These are phyloP conservation scores for Hypoxylon rubiginosum DNA, from an alignment of 2,329 filamentous ascomycete genomes.

Conservation along the genomic window DNA sequence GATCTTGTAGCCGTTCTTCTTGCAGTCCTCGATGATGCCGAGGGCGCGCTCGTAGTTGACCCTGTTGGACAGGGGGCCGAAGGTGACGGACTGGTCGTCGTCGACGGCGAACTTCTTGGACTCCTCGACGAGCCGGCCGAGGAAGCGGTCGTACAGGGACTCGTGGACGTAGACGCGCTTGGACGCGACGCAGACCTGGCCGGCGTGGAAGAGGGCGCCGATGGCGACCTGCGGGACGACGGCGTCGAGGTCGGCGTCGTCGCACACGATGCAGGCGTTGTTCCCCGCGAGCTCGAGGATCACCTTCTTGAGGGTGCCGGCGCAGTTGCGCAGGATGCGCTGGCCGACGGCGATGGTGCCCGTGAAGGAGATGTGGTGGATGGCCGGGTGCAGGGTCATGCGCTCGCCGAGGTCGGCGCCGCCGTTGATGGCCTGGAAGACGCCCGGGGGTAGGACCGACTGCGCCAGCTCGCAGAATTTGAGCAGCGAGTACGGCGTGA, in stretches of 20 bases:
- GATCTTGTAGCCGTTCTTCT: constrained; percentile 65
- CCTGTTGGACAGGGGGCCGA: constrained; percentile 74
- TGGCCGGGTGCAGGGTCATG: constrained; percentile 66
- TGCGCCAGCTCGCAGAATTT: constrained; percentile 66
- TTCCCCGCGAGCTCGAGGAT: constrained; percentile 70
- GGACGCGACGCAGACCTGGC: constrained; percentile 68
- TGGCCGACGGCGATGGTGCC: constrained; percentile 66
- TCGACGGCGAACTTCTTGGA: constrained; percentile 61
- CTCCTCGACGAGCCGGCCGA: constrained; percentile 57
- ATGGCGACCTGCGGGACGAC: constrained; percentile 60
- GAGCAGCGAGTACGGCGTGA: constrained; percentile 65
- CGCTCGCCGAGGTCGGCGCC: constrained; percentile 66
- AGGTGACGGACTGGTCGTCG: constrained; percentile 55
- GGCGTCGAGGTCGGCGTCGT: constrained; percentile 64
- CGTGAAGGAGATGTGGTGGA: constrained; percentile 71
- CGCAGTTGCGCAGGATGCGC: constrained; percentile 63
- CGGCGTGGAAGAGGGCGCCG: constrained; percentile 65
- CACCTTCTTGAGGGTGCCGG: constrained; percentile 66
- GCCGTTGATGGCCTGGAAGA: constrained; percentile 68
- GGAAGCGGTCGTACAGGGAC: constrained; percentile 69
- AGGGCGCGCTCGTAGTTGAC: constrained; percentile 74
- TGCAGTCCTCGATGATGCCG: constrained; percentile 67
- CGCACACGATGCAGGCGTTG: constrained; percentile 66
- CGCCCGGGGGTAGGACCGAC: constrained; percentile 66
- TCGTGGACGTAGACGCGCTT: constrained; percentile 74